Evolutionary conservation across 768 basidiomycete species (phyloP).

Genomic region (Lactarius akahatsu): DNA sequence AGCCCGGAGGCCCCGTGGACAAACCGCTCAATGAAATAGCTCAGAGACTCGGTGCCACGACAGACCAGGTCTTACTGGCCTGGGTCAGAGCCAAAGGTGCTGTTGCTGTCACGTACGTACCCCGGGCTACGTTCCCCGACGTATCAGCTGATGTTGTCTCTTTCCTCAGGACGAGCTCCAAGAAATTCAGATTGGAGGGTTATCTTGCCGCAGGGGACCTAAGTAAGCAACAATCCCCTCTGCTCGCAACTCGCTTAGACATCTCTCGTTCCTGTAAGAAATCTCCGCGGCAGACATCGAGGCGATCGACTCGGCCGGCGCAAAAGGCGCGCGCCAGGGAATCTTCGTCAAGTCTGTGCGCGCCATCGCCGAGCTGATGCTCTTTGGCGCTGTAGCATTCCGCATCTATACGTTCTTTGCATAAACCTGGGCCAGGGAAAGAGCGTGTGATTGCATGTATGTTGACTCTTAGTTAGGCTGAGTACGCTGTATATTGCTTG

Average conservation of each 20-base stretch:
- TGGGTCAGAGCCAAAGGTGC: conserved; percentile 72
- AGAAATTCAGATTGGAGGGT: conserved; percentile 60
- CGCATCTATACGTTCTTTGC: conserved; percentile 19
- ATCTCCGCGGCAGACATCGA: conserved; percentile 42
- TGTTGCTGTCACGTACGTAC: conserved; percentile 69
- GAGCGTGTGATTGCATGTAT: background rate
- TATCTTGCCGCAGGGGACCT: conserved; percentile 70
- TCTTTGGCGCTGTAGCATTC: conserved; percentile 16
- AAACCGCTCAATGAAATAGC: conserved; percentile 56
- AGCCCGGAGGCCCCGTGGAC: conserved; percentile 64
- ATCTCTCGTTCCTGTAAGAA: background rate
- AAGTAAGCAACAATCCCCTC: conserved; percentile 37
- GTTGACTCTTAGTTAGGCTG: background rate
- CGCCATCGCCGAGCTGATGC: conserved; percentile 17
- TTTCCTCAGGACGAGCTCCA: conserved; percentile 56
- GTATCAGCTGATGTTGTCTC: background rate
- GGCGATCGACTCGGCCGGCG: conserved; percentile 59
- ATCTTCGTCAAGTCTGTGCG: conserved; percentile 11
- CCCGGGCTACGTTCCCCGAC: conserved; percentile 13
- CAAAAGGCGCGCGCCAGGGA: conserved; percentile 36
- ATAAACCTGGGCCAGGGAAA: background rate
- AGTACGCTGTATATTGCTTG: background rate
- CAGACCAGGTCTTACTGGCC: conserved; percentile 68
- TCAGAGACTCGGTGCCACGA: conserved; percentile 46
- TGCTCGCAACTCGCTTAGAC: background rate